These are phyloP conservation scores for Aspergillus jensenii DNA, from an alignment of 2,329 filamentous ascomycete genomes.

Conservation along the genomic window DNA sequence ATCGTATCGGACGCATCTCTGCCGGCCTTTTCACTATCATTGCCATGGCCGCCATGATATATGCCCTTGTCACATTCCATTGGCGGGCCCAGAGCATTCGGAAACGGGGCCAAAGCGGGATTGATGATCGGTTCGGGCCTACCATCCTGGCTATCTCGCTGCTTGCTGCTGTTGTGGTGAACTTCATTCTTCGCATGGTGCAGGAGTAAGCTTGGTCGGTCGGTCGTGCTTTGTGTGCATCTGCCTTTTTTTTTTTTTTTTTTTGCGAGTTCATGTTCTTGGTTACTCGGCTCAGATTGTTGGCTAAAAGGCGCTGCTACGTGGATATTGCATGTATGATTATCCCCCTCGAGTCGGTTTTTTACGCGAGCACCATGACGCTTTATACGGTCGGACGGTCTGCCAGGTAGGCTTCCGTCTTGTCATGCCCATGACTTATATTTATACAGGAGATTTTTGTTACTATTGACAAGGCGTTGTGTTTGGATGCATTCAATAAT, in stretches of 20 bases:
- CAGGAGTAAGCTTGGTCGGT: conserved; percentile 18
- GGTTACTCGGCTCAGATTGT: neutral
- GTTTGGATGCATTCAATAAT: conserved; percentile 2
- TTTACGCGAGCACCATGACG: neutral
- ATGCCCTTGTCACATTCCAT: conserved; percentile 92
- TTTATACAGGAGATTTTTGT: neutral
- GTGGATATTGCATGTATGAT: neutral
- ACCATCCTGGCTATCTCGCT: conserved; percentile 86
- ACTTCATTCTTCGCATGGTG: conserved; percentile 75
- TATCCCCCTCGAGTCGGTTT: conserved; percentile 1
- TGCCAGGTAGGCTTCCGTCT: neutral
- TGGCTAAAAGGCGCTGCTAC: neutral
- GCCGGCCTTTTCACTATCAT: conserved; percentile 92
- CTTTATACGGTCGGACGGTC: neutral
- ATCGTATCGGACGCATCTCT: conserved; percentile 88
- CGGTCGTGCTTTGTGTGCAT: neutral
- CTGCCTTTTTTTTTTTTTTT: neutral
- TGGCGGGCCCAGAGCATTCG: conserved; percentile 95
- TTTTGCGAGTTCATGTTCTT: neutral
- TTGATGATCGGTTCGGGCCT: conserved; percentile 93
- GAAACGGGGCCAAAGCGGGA: conserved; percentile 86
- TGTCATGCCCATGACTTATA: neutral
- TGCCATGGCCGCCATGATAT: conserved; percentile 92
- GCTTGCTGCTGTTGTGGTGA: conserved; percentile 86
- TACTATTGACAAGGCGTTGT: conserved; percentile 5